These are phyloP conservation scores for Populus tomentosa DNA, from an alignment of 441 rosid species.

Conservation along the genomic window DNA sequence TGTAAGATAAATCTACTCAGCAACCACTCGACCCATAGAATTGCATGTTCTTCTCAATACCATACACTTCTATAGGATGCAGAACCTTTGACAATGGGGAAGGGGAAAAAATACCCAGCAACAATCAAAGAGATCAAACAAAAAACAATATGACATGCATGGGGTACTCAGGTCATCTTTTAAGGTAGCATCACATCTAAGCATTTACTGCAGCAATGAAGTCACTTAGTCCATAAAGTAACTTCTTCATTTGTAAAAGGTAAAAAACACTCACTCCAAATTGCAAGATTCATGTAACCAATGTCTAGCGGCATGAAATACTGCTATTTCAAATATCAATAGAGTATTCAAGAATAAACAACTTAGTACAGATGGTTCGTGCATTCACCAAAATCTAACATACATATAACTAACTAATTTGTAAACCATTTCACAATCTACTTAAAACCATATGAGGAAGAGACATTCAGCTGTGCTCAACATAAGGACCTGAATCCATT, in stretches of 20 bases:
- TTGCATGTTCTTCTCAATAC: not conserved
- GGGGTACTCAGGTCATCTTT: not conserved
- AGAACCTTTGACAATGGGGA: not conserved
- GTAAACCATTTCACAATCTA: not conserved
- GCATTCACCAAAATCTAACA: not conserved
- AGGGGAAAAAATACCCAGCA: not conserved
- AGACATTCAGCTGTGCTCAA: not conserved
- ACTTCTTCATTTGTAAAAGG: not conserved
- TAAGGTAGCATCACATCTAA: not conserved
- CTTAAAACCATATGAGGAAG: not conserved
- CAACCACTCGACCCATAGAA: not conserved
- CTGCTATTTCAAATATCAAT: not conserved
- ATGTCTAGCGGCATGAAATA: not conserved
- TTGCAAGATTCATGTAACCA: not conserved
- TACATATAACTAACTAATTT: not conserved
- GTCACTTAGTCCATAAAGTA: not conserved
- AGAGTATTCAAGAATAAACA: not conserved
- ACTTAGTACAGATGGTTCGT: not conserved
- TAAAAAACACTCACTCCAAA: not conserved
- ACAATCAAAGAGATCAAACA: not conserved
- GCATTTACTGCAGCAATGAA: not conserved
- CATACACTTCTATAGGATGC: not conserved
- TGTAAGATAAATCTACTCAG: not conserved
- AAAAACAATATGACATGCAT: not conserved
- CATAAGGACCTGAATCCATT: not conserved